Evolutionary conservation across 495 filamentous ascomycete genomes (phyloP), one percentile per base, ranked within the genome.

Genomic region (Halenospora varia): DNA sequence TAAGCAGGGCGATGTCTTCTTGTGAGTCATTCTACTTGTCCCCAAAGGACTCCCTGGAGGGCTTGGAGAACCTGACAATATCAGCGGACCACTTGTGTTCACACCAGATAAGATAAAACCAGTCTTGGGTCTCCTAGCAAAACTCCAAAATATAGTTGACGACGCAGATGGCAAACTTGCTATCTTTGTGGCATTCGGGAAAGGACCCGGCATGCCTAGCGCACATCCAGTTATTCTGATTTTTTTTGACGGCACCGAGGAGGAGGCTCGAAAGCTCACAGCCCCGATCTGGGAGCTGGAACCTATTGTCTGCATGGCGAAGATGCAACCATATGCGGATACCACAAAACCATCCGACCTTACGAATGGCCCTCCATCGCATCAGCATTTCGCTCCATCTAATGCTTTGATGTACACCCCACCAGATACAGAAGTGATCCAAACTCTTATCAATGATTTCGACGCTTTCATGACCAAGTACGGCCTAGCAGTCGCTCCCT

Each of bases 231-330:
- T 54, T 4, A 10, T 17, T 2, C 25, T 62, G 11, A 24, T 53
- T 13, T 62, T 62, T 29, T 57, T 57, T 22, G 59, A 62, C 26
- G 59, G 59, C 24, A 48, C 59, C 20, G 59, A 53, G 19, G 59
- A 55, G 3, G 52, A 53, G 26, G 59, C 42, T 9, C 26, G 22
- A 29, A 53, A 41, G 25, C 49, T 62, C 15, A 9, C 26, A 9
- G 45, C 42, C 3, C 59, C 59, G 0, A 18, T 57, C 2, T 35
- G 40, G 23, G 59, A 53, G 8, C 42, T 57, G 20, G 49, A 45
- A 2, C 60, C 54, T 15, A 45, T 51, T 45, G 23, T 54, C 19
- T 44, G 18, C 26, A 49, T 50, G 55, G 45, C 18, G 17, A 0
- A 13, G 10, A 56, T 46, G 35, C 50, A 45, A 3, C 19, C 29